Evolutionary conservation across 2,329 filamentous ascomycete genomes (phyloP).

Genomic region (Fusarium abutilonis): DNA sequence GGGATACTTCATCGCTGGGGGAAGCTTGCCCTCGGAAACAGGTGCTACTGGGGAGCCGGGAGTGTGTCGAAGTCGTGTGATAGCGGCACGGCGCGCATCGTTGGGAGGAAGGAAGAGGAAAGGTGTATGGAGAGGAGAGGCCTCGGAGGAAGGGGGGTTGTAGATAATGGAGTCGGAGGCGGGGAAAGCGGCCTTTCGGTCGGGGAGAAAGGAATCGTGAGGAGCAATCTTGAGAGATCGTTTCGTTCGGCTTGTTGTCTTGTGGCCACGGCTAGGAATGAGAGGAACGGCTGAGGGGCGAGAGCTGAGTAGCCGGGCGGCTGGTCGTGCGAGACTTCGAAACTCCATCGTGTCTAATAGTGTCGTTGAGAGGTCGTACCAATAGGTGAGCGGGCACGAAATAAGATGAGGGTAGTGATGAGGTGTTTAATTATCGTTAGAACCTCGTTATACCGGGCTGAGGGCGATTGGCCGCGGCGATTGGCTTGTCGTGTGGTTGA

Average conservation of each 20-base stretch:
- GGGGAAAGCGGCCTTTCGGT: slow-evolving; percentile 46
- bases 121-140: slow-evolving; percentile 71
- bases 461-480: slow-evolving; percentile 40
- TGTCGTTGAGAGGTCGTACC: slow-evolving; percentile 14
- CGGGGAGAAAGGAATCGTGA: slow-evolving; percentile 67
- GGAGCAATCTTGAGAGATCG: slow-evolving; percentile 68
- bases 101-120: slow-evolving; percentile 70
- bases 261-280: slow-evolving; percentile 55
- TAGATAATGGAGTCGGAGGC: slow-evolving; percentile 60
- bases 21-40: slow-evolving; percentile 43
- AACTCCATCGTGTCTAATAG: slow-evolving; percentile 49
- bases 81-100: slow-evolving; percentile 63
- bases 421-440: slow-evolving; percentile 7
- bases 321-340: slow-evolving; percentile 50
- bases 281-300: slow-evolving; percentile 42
- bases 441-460: slow-evolving; percentile 34
- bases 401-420: neutral
- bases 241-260: slow-evolving; percentile 65
- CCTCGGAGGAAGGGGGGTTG: slow-evolving; percentile 64
- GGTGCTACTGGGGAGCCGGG: slow-evolving; percentile 40
- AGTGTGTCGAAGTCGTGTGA: slow-evolving; percentile 56
- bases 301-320: slow-evolving; percentile 47
- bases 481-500: slow-evolving; percentile 38
- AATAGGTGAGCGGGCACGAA: neutral
- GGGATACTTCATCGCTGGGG: slow-evolving; percentile 50